Evolutionary conservation across 2,329 filamentous ascomycete genomes (phyloP).

Genomic region (Dactylellina drechsleri): DNA sequence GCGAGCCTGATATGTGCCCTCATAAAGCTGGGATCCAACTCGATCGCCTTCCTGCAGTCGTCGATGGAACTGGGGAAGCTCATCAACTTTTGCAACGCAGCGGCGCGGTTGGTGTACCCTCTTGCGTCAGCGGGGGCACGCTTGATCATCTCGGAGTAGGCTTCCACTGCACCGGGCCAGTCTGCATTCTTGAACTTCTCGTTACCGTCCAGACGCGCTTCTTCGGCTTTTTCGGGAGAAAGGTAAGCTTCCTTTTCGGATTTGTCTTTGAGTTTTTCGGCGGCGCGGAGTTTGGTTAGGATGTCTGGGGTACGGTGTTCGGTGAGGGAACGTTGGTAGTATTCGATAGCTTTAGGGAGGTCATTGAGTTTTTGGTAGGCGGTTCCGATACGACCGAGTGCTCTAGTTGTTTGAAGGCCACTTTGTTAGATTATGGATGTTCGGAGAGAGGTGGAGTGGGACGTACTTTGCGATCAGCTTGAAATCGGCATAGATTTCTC

Average conservation of each 20-base stretch:
- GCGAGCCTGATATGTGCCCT: constrained; percentile 96
- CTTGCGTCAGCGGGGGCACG: constrained; percentile 90
- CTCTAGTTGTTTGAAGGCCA: constrained; percentile 58
- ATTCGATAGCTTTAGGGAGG: constrained; percentile 79
- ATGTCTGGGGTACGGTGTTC: constrained; percentile 97
- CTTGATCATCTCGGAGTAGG: constrained; percentile 97
- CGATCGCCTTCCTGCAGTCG: constrained; percentile 91
- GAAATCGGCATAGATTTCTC: constrained; percentile 91
- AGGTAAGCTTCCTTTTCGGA: constrained; percentile 82
- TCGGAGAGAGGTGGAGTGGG: constrained; percentile 9
- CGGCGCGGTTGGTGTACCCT: constrained; percentile 96
- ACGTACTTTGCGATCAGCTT: constrained; percentile 91
- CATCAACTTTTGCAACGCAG: constrained; percentile 95
- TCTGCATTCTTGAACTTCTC: constrained; percentile 96
- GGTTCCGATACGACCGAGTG: constrained; percentile 94
- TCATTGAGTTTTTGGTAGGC: constrained; percentile 92
- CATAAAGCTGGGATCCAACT: constrained; percentile 90
- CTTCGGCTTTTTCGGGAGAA: constrained; percentile 89
- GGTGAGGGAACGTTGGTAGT: constrained; percentile 92
- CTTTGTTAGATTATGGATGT: too few species aligned
- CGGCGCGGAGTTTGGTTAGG: constrained; percentile 87
- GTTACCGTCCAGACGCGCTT: constrained; percentile 93
- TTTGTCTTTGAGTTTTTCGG: constrained; percentile 86
- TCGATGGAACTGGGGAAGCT: constrained; percentile 92
- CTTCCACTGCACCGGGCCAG: constrained; percentile 92